Conservation (phyloP, 208 protist species). For the Leishmania braziliensis region DNA sequence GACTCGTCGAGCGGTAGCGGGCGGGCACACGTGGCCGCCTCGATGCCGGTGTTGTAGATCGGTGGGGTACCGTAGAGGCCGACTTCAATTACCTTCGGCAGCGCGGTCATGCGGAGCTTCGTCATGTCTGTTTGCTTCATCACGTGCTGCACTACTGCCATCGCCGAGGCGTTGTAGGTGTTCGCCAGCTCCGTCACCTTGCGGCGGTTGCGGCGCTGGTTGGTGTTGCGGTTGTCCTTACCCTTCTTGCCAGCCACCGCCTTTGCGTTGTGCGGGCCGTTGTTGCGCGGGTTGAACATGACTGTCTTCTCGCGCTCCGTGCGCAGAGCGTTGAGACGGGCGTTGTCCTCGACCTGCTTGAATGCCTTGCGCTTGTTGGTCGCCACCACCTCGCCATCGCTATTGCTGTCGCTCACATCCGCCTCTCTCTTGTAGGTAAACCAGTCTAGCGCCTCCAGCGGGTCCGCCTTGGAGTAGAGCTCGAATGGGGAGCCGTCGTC, state of each 20-base stretch:
- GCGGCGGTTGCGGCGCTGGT: slow-evolving; percentile 37
- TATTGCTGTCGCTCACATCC: slow-evolving; percentile 27
- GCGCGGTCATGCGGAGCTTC: slow-evolving; percentile 34
- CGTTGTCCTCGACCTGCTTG: slow-evolving; percentile 68
- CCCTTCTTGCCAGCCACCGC: slow-evolving; percentile 24
- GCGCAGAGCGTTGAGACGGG: slow-evolving; percentile 66
- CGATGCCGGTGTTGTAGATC: slow-evolving; percentile 69
- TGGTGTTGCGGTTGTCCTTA: slow-evolving; percentile 44
- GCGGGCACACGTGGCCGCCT: slow-evolving; percentile 41
- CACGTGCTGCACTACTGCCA: slow-evolving; percentile 36
- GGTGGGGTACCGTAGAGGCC: slow-evolving; percentile 54
- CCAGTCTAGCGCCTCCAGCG: slow-evolving; percentile 60
- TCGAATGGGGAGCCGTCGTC: slow-evolving; percentile 54
- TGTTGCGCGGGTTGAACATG: slow-evolving; percentile 25
- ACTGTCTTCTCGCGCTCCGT: slow-evolving; percentile 48
- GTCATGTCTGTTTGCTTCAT: slow-evolving; percentile 52
- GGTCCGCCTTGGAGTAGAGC: slow-evolving; percentile 72
- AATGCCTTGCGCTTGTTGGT: slow-evolving; percentile 49
- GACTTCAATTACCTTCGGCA: slow-evolving; percentile 55
- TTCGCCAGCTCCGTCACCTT: slow-evolving; percentile 43
- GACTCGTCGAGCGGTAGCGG: slow-evolving; percentile 54
- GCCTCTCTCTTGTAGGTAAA: slow-evolving; percentile 32
- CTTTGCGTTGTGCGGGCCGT: slow-evolving; percentile 31
- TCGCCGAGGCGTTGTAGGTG: slow-evolving; percentile 39
- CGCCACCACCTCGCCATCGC: slow-evolving; percentile 35